Evolutionary conservation across 164 flowering plant species (phyloP), one percentile per base, ranked within the genome.

Genomic region (Buxus sempervirens): DNA sequence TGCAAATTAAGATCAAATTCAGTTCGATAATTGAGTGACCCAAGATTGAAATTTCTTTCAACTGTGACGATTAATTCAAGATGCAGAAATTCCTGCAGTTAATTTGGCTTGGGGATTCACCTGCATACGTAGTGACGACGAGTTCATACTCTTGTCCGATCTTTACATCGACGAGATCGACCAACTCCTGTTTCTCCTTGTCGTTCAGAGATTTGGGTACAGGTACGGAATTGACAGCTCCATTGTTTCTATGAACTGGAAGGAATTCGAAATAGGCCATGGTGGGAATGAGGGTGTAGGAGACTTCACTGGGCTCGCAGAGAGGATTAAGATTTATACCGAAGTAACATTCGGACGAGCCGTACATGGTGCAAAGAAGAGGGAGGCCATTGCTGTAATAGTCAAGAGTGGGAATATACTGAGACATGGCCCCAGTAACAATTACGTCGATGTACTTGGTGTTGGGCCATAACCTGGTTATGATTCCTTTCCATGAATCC

Each of bases 341-440:
- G 57, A 92, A 92, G 70, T 90, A 95, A 63, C 97, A 92, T 82
- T 95, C 97, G 0, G 96, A 90, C 0, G 98, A 95, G 0, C 96
- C 98, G 73, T 95, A 95, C 97, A 95, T 92, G 42, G 98, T 90
- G 80, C 97, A 95, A 0, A 93, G 96, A 7, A 92, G 80, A 14
- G 98, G 98, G 13, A 95, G 82, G 21, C 88, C 91, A 76, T 89
- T 86, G 80, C 97, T 87, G 56, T 95, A 95, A 64, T 86, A 88
- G 69, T 95, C 96, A 7, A 95, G 88, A 0, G 87, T 91, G 0
- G 96, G 92, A 26, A 89, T 91, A 69, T 95, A 95, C 79, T 95
- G 98, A 19, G 98, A 90, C 97, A 95, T 95, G 66, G 98, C 89
- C 56, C 98, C 98, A 0, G 98, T 95, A 68, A 91, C 96, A 38